Base-by-base conservation (phyloP, 805 yeast genomes). In the Komagataella ulmi region DNA sequence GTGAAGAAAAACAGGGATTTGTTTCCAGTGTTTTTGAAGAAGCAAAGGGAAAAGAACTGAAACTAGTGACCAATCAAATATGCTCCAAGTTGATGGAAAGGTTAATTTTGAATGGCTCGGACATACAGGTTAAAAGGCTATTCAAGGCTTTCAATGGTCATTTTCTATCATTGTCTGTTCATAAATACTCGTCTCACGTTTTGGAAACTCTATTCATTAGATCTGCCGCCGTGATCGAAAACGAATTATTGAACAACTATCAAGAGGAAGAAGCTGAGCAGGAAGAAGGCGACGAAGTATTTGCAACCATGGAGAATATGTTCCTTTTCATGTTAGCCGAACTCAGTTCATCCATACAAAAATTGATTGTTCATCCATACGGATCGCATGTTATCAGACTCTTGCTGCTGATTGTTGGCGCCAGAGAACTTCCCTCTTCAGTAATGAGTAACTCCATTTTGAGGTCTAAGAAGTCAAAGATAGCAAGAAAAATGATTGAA, bases 31-130 rank as follows among this genome's bases (percentile, higher is more conserved):
- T 91, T 1, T 74, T 90, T 57, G 91, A 84, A 56, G 99, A 93
- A 69, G 77, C 89, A 19, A 73, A 76, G 49, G 97, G 96, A 2
- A 89, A 90, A 59, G 98, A 91, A 66, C 71, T 93, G 58, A 91
- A 93, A 65, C 73, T 91, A 45, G 96, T 86, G 3, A 91, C 97
- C 2, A 90, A 91, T 61, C 97, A 90, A 62, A 88, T 91, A 53
- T 89, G 97, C 65, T 91, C 98, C 21, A 91, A 91, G 64, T 73
- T 93, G 53, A 75, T 93, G 72, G 99, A 91, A 66, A 74, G 99
- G 61, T 69, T 91, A 54, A 76, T 91, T n/a, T 66, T 86, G 46
- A 68, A 72, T 17, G 83, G 90, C 14, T 72, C 75, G 24, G 83
- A 80, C 54, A 70, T 66, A 10, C 95, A 88, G 63, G 65, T 88